Conservation (phyloP, 2,329 filamentous ascomycete genomes). For the Botrytis tulipae region DNA sequence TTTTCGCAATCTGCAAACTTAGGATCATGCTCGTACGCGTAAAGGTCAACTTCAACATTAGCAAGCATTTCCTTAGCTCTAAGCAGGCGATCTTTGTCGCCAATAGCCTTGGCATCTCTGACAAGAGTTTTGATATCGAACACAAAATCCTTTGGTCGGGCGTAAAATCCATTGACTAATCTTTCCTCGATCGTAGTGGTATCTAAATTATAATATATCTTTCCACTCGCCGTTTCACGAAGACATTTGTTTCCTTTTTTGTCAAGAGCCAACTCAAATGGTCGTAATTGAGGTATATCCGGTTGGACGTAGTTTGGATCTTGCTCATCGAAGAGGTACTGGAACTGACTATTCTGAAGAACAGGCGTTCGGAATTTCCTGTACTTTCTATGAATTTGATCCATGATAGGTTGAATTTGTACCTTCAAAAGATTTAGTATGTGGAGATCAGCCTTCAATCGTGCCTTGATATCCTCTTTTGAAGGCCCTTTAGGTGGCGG, state of each 20-base stretch:
- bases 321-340: conserved; percentile 80
- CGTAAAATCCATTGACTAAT: conserved; percentile 96
- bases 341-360: conserved; percentile 70
- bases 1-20: conserved; percentile 75
- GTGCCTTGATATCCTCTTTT: conserved; percentile 76
- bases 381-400: conserved; percentile 89
- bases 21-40: conserved; percentile 68
- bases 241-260: conserved; percentile 75
- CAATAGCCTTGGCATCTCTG: conserved; percentile 77
- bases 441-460: conserved; percentile 79
- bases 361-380: conserved; percentile 81
- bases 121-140: conserved; percentile 81
- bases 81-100: conserved; percentile 78
- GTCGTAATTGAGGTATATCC: conserved; percentile 56
- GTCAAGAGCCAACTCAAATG: conserved; percentile 78
- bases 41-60: conserved; percentile 93
- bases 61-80: conserved; percentile 89
- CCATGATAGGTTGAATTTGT: conserved; percentile 90
- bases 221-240: conserved; percentile 69
- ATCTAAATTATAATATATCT: conserved; percentile 94
- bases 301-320: conserved; percentile 68
- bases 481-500: conserved; percentile 66
- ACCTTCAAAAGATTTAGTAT: conserved; percentile 86
- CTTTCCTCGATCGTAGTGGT: conserved; percentile 91
- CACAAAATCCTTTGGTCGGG: conserved; percentile 83